Percentiles rank a stretch among this genome's conserved stretches.
These are phyloP conservation scores for Talaromyces islandicus DNA, from an alignment of 2,329 filamentous ascomycete genomes.

Conservation along the genomic window DNA sequence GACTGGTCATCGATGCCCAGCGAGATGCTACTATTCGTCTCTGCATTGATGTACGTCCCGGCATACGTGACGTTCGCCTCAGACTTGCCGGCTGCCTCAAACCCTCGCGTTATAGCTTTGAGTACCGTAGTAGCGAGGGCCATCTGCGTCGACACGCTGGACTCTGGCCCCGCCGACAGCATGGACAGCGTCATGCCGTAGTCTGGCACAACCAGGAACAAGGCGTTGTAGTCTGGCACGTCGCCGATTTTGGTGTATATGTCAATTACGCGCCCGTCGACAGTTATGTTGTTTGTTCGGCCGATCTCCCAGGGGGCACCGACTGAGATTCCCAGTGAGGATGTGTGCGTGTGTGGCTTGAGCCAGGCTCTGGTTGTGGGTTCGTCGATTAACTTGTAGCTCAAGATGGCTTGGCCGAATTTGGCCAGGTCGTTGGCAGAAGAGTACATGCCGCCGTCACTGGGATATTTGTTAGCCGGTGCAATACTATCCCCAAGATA, in stretches of 20 bases:
- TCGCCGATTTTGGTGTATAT: slow-evolving; percentile 22
- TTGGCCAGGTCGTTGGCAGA: slow-evolving; percentile 36
- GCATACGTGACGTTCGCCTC: too few relatives aligned
- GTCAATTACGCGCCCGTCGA: slow-evolving; percentile 13
- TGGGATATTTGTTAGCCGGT: slow-evolving; percentile 5
- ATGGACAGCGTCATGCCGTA: not conserved
- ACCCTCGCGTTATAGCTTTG: too few relatives aligned
- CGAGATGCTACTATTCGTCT: too few relatives aligned
- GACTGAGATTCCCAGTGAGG: slow-evolving; percentile 32
- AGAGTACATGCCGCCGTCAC: slow-evolving; percentile 41
- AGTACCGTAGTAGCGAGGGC: too few relatives aligned
- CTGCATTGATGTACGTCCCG: too few relatives aligned
- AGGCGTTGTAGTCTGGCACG: slow-evolving; percentile 18
- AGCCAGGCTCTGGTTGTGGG: slow-evolving; percentile 39
- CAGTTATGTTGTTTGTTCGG: slow-evolving; percentile 10
- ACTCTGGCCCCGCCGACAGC: not conserved
- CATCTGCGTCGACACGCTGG: too few relatives aligned
- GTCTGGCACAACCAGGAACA: slow-evolving; percentile 21
- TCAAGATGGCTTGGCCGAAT: slow-evolving; percentile 41
- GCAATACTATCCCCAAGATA: too few relatives aligned
- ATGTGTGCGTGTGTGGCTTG: slow-evolving; percentile 34
- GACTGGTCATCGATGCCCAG: too few relatives aligned
- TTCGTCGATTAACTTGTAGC: slow-evolving; percentile 29
- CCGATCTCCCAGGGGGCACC: slow-evolving; percentile 42
- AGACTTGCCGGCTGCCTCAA: too few relatives aligned